phyloP scores from a whole-genome alignment of 176 grass and related monocot species.

The barley (Hordeum vulgare) region DNA sequence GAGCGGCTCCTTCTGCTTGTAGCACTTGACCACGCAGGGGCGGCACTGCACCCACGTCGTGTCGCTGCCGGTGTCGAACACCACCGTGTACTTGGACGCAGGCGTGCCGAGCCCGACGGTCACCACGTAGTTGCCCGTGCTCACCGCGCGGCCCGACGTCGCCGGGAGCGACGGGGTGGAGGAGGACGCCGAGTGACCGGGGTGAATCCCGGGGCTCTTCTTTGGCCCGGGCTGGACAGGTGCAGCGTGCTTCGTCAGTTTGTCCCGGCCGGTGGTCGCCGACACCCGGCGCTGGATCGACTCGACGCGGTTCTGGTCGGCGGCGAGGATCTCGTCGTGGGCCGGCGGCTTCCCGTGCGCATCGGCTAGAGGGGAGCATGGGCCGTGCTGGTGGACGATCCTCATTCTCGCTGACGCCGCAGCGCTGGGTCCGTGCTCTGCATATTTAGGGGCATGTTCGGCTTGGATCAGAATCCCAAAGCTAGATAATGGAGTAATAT shows the following conservation, averaged over 20 bases:
- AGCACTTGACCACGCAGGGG: slow-evolving; percentile 49
- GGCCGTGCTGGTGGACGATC: slow-evolving; percentile 58
- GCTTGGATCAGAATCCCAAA: background rate
- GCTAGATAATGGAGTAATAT: background rate
- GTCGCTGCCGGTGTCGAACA: slow-evolving; percentile 94
- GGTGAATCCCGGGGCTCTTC: background rate
- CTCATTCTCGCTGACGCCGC: slow-evolving; percentile 15
- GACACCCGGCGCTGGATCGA: slow-evolving; percentile 41
- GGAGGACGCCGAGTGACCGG: background rate
- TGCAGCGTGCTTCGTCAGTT: background rate
- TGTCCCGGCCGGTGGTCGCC: background rate
- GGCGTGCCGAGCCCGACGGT: slow-evolving; percentile 68
- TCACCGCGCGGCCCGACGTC: slow-evolving; percentile 5
- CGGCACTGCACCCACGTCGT: slow-evolving; percentile 87
- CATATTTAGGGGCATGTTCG: slow-evolving; percentile 2
- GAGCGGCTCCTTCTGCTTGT: slow-evolving; percentile 43
- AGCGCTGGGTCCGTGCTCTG: slow-evolving; percentile 20
- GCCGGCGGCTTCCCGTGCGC: background rate
- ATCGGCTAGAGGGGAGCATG: slow-evolving; percentile 50
- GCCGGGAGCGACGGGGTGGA: slow-evolving; percentile 38
- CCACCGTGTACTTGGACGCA: slow-evolving; percentile 24
- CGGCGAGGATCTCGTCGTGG: slow-evolving; percentile 49
- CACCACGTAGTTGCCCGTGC: slow-evolving; percentile 64
- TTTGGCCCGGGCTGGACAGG: background rate
- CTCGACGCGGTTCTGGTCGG: slow-evolving; percentile 56